These are phyloP conservation scores for Russula vinacea DNA, from an alignment of 768 basidiomycete species.

Conservation along the genomic window DNA sequence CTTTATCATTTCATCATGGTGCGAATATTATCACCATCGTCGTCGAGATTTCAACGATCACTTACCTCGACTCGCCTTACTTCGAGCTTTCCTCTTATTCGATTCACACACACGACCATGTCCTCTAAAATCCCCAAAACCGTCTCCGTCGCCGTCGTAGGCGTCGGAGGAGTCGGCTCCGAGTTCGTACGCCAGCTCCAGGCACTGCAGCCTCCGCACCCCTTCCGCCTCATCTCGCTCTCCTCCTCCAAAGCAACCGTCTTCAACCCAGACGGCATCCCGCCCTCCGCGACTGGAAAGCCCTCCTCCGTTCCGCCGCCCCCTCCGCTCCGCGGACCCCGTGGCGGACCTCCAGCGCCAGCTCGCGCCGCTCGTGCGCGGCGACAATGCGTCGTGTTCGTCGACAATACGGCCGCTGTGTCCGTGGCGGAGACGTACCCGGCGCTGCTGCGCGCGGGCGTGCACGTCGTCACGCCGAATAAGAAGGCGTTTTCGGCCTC, in stretches of 20 bases:
- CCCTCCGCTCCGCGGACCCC: slow-evolving; percentile 32
- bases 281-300: slow-evolving; percentile 44
- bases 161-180: slow-evolving; percentile 88
- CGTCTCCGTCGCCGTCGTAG: slow-evolving; percentile 72
- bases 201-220: slow-evolving; percentile 52
- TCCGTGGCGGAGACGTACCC: slow-evolving; percentile 81
- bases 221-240: slow-evolving; percentile 66
- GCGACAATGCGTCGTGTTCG: slow-evolving; percentile 60
- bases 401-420: slow-evolving; percentile 92
- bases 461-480: slow-evolving; percentile 93
- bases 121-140: slow-evolving; percentile 17
- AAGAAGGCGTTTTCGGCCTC: slow-evolving; percentile 92
- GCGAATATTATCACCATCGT: not conserved
- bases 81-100: not conserved
- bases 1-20: not conserved
- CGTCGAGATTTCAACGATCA: slow-evolving; percentile 5
- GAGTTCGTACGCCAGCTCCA: slow-evolving; percentile 83
- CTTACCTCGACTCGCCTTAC: not conserved
- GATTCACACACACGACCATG: slow-evolving; percentile 8
- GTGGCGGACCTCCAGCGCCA: slow-evolving; percentile 44
- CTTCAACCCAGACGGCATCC: slow-evolving; percentile 49
- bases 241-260: slow-evolving; percentile 63
- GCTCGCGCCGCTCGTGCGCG: slow-evolving; percentile 46
- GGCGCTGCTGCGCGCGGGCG: slow-evolving; percentile 66
- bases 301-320: slow-evolving; percentile 49